Evolutionary conservation across 2,329 filamentous ascomycete genomes (phyloP), one percentile per base, ranked within the genome.

Genomic region (Pseudogymnoascus sp.): DNA sequence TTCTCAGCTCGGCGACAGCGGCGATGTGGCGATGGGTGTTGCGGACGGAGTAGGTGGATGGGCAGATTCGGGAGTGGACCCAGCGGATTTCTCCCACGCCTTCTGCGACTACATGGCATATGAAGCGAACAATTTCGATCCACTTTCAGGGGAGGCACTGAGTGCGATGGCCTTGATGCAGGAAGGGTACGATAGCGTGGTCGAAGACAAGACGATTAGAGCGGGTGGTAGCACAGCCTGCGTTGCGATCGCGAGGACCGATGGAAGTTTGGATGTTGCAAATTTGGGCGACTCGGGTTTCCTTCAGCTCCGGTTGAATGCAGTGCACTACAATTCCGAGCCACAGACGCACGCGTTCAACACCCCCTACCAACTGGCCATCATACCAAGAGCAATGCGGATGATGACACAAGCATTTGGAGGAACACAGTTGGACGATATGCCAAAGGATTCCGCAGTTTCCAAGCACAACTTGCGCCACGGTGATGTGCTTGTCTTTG

Each of bases 321-420:
- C 89, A 12, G 89, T 99, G 33, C 88, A 94, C 73, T 84, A 88
- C 62, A 87, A 86, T 71, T 96, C 92, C 1, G 83, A 87, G 58
- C 88, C 91, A 25, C 94, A 99, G 75, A 97, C 92, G 0, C 94
- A 99, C 74, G 92, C 88, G 45, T 99, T 99, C 82, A 99, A 99
- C 75, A 97, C 94, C 0, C 94, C 94, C 0, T 99, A 90, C 72
- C 94, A 99, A 74, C 83, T 99, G 40, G 93, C 91, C 61, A 86
- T 96, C 60, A 87, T 97, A 6, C 93, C 94, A 0, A 84, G 88
- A 3, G 85, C 83, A 68, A 87, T 96, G 75, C 82, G 91, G 62
- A 84, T 86, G 21, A 89, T 94, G 69, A 88, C 92, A 69, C 85
- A 87, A 10, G 84, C 90, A 29, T 97, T 96, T 73, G 93, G 93